These are phyloP conservation scores for Pythium insidiosum DNA, from an alignment of 352 stramenopile species.

Conservation along the genomic window DNA sequence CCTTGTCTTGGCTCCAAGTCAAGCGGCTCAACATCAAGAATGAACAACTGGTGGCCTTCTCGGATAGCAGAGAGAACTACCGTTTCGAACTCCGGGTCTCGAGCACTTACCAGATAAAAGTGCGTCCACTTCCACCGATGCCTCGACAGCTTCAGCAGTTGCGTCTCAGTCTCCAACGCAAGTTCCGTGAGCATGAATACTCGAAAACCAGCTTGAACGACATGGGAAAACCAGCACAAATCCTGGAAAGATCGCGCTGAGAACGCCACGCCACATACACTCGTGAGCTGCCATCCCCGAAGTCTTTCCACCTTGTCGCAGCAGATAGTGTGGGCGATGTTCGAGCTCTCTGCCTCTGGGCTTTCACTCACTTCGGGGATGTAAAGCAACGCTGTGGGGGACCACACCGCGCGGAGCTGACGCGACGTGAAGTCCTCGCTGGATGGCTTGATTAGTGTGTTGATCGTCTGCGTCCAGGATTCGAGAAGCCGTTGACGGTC, in stretches of 20 bases:
- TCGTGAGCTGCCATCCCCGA: conserved; percentile 27
- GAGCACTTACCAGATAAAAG: conserved; percentile 30
- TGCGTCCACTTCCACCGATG: conserved; percentile 34
- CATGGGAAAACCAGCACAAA: conserved; percentile 22
- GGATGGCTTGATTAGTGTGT: no score
- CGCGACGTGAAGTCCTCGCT: no score
- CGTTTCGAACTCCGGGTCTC: conserved; percentile 22
- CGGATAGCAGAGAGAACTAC: conserved; percentile 24
- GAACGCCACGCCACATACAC: conserved; percentile 22
- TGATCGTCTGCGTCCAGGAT: no score
- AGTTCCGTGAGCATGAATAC: conserved; percentile 39
- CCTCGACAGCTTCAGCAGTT: conserved; percentile 30
- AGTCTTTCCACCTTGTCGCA: no score
- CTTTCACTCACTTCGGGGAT: not conserved
- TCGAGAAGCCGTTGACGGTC: no score
- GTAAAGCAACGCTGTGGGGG: no score
- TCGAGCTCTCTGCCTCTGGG: not conserved
- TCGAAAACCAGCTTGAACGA: conserved; percentile 16
- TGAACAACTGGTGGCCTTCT: conserved; percentile 43
- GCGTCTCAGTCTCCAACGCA: conserved; percentile 24
- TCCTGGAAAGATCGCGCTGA: conserved; percentile 38
- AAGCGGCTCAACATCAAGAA: conserved; percentile 42
- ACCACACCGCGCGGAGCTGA: no score
- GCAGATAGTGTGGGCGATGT: no score
- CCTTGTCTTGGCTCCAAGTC: no score